These are phyloP conservation scores for Lactifluus volemus DNA, from an alignment of 768 basidiomycete genomes.

Conservation along the genomic window DNA sequence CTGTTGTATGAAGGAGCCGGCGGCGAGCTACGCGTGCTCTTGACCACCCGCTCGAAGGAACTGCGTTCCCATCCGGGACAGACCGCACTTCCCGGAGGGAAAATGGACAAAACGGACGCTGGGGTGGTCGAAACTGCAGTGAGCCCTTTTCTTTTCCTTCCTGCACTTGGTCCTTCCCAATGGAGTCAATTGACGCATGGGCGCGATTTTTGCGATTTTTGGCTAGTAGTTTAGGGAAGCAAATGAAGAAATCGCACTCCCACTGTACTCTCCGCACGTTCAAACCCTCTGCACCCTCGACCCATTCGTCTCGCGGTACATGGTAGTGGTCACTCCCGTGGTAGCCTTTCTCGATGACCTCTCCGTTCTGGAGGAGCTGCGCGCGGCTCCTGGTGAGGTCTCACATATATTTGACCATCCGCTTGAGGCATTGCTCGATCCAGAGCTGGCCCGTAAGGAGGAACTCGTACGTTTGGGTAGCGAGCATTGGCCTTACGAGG, in stretches of 20 bases:
- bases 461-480: conserved; percentile 39
- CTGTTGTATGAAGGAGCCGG: conserved; percentile 67
- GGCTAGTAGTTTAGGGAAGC: conserved; percentile 68
- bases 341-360: conserved; percentile 57
- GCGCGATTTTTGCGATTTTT: background rate
- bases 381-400: conserved; percentile 59
- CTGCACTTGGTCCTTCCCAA: background rate
- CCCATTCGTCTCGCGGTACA: conserved; percentile 59
- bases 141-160: conserved; percentile 26
- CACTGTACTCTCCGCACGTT: conserved; percentile 45
- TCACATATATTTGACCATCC: conserved; percentile 75
- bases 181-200: too few species aligned
- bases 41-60: conserved; percentile 78
- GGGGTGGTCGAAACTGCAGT: conserved; percentile 66
- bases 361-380: conserved; percentile 41
- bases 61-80: conserved; percentile 72
- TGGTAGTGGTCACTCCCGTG: conserved; percentile 70
- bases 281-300: conserved; percentile 53
- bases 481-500: conserved; percentile 75
- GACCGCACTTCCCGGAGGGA: conserved; percentile 79
- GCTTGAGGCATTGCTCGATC: conserved; percentile 63
- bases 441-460: conserved; percentile 37
- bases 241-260: conserved; percentile 72
- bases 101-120: conserved; percentile 56
- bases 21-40: conserved; percentile 59